A percentile compares a stretch with the other conserved stretches of the same genome.
These are phyloP conservation scores for Fraxinus pennsylvanica DNA, from an alignment of 257 asterid genomes.

Conservation along the genomic window DNA sequence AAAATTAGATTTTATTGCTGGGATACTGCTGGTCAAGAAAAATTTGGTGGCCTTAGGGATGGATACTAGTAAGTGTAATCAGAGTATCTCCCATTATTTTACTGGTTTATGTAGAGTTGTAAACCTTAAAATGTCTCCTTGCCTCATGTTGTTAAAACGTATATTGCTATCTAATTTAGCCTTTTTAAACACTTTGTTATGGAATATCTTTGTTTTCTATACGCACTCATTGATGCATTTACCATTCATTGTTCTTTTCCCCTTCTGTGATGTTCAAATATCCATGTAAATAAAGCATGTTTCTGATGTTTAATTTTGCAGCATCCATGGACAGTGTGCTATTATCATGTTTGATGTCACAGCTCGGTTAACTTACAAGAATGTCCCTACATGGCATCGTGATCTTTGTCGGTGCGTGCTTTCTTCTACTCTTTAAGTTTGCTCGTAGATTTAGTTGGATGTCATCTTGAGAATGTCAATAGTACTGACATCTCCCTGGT, in stretches of 20 bases:
- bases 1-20: constrained; percentile 81
- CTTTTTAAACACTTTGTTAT: background rate
- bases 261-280: background rate
- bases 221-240: no score
- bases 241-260: background rate
- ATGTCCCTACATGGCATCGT: constrained; percentile 94
- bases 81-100: background rate
- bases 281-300: background rate
- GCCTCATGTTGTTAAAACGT: background rate
- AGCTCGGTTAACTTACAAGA: constrained; percentile 84
- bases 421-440: background rate
- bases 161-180: background rate
- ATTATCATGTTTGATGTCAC: constrained; percentile 91
- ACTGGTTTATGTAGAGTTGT: background rate
- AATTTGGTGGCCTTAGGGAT: constrained; percentile 89
- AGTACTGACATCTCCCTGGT: background rate
- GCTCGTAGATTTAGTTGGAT: background rate
- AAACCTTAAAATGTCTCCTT: background rate
- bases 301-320: constrained; percentile 30
- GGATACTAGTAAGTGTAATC: constrained; percentile 79
- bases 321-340: constrained; percentile 94
- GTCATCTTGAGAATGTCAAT: background rate
- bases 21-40: constrained; percentile 97
- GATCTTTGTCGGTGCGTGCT: constrained; percentile 77
- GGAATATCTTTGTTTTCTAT: background rate